Evolutionary conservation across 164 flowering plant genomes (phyloP), one percentile per base, ranked within the genome.

Genomic region (Stephania yunnanensis): DNA sequence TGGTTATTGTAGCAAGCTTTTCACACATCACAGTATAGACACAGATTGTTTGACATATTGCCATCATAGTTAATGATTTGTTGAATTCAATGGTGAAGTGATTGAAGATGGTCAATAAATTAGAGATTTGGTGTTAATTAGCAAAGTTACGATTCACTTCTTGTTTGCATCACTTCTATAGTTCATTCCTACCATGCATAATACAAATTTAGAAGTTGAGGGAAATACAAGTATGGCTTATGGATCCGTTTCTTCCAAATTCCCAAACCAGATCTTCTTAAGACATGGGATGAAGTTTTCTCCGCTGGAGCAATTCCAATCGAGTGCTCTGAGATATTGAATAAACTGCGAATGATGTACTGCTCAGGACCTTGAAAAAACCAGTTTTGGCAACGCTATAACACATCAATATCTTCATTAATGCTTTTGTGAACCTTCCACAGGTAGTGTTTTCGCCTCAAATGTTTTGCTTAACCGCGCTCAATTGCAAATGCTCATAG

Each of bases 271-370:
- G 99, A 93, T 77, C 85, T 95, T 63, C 69, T 46, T 46, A 89
- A 81, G 83, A 73, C 86, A 46, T 95, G 99, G 99, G 84, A 89
- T 71, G 89, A 87, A 76, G 85, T 87, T 3, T 90, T 93, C 74
- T 81, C 79, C 58, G 77, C 77, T 73, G 82, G 83, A 76, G 86
- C 87, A 29, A 82, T 84, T 75, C 82, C 89, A 10, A 71, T 77
- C 0, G 90, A 87, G 75, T 83, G 84, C 66, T 77, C 85, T 2
- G 92, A 89, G 80, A 76, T 73, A 6, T 86, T 95, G 20, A 81
- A 80, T 63, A 79, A 72, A 73, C 79, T 95, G 80, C 88, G 85
- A 1, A 64, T 87, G 0, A 88, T 79, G 75, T 94, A 88, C 78
- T 84, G 84, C 78, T 87, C 81, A 63, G 74, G 75, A 68, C 73